Evolutionary conservation across 768 basidiomycete species (phyloP).

Genomic region (Leccinum subgranulosum): DNA sequence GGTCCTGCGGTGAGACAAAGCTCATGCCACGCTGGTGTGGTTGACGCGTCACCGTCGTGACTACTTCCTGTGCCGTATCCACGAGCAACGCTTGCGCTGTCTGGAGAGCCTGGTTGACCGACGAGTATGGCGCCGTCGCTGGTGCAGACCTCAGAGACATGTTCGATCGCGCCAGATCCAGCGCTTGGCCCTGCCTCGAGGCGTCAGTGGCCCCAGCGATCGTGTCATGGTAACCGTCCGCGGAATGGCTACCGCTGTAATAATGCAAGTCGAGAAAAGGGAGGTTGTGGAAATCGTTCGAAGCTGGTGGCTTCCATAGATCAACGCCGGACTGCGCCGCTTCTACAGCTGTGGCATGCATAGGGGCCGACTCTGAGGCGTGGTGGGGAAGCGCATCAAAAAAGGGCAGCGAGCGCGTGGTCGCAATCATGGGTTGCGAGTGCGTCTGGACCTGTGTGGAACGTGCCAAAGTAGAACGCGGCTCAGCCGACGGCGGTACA

Average conservation of each 20-base stretch:
- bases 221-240: conserved; percentile 27
- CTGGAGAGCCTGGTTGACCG: conserved; percentile 32
- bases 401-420: conserved; percentile 34
- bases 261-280: conserved; percentile 77
- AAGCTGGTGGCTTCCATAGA: conserved; percentile 30
- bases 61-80: conserved; percentile 14
- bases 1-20: conserved; percentile 51
- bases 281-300: conserved; percentile 43
- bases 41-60: conserved; percentile 12
- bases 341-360: conserved; percentile 18
- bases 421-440: conserved; percentile 36
- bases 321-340: conserved; percentile 15
- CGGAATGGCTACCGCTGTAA: conserved; percentile 38
- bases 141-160: conserved; percentile 30
- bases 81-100: conserved; percentile 31
- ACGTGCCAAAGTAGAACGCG: conserved; percentile 39
- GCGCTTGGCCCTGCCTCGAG: conserved; percentile 45
- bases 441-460: conserved; percentile 32
- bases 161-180: conserved; percentile 46
- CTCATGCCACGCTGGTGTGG: conserved; percentile 48
- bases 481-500: conserved; percentile 51
- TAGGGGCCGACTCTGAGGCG: conserved; percentile 16
- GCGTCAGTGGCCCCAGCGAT: conserved; percentile 21
- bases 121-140: conserved; percentile 21
- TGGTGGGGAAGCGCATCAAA: conserved; percentile 30